Percentiles rank a stretch among this genome's conserved stretches.
Conservation (phyloP, 208 protist genomes). For the Acanthamoeba healyi region DNA sequence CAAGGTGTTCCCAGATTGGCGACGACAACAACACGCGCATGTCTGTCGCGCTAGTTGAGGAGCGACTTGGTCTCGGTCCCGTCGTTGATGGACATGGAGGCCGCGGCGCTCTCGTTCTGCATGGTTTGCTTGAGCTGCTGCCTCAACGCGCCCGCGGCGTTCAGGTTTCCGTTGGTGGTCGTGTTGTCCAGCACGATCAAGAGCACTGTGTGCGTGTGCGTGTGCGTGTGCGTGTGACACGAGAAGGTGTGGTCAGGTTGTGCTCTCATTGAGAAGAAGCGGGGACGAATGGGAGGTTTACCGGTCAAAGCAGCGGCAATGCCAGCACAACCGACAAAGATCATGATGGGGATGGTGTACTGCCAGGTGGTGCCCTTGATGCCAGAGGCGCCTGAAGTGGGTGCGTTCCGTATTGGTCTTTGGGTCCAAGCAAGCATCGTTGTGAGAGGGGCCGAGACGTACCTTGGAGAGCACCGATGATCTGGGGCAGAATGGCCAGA, state of each 20-base stretch:
- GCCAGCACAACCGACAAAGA: slow-evolving; percentile 48
- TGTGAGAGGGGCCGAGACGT: neutral
- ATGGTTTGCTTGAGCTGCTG: neutral
- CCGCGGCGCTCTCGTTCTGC: neutral
- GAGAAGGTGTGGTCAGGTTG: no score
- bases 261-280: neutral
- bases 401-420: neutral
- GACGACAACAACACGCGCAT: no score
- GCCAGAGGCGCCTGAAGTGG: neutral
- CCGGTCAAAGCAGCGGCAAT: neutral
- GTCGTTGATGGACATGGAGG: slow-evolving; percentile 10
- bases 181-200: slow-evolving; percentile 7
- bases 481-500: slow-evolving; percentile 56
- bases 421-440: neutral
- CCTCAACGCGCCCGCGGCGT: neutral
- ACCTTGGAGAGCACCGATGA: slow-evolving; percentile 48
- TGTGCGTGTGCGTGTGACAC: no score
- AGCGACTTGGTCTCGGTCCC: neutral
- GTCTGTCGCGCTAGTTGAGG: neutral
- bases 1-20: no score
- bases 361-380: slow-evolving; percentile 15
- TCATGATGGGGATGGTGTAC: slow-evolving; percentile 65
- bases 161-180: slow-evolving; percentile 12
- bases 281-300: neutral
- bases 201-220: neutral